Evolutionary conservation across 2,329 filamentous ascomycete genomes (phyloP), one percentile per base, ranked within the genome.

Genomic region (Iodosphaeria phyllophila): DNA sequence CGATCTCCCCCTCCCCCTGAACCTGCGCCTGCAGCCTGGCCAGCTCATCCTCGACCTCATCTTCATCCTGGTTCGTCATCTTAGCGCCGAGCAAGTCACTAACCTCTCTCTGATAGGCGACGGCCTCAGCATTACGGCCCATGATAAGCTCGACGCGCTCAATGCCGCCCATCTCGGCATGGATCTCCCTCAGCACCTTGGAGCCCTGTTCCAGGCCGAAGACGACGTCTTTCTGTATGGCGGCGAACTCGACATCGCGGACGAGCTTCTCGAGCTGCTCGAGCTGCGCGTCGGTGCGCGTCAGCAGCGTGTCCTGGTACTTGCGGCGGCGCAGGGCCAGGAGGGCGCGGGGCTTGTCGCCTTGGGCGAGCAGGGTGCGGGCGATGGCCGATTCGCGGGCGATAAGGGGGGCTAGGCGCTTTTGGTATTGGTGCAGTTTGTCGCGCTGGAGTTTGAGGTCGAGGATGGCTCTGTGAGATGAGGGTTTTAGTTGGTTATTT

Each of bases 371-470:
- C 54, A 91, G 84, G 55, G 80, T 65, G 36, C 69, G 72, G 13
- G 89, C 86, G 29, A 92, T 76, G 22, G 73, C 75, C 24, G 77
- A 92, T 54, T 98, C 86, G 35, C 76, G 76, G 44, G 74, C 67
- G 5, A 86, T 93, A 18, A 98, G 69, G 25, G 79, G 62, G 18
- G 73, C 75, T 44, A 98, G 89, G 41, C 79, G 77, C 42, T 77
- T 76, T 52, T 93, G 86, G 57, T 95, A 95, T 49, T 92, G 83
- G 43, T 91, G 84, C 4, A 98, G 74, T 51, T 83, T 91, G 60
- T 98, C 89, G 50, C 89, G 84, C 57, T 95, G 86, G 52, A 72
- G 82, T 58, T 95, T 95, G 57, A 95, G 77, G 54, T 95, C 84
- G 43, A 95, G 75, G 52, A 95, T 93, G 31, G 86, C 86, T 57